Conservation (phyloP, 2,329 filamentous ascomycete species). For the Kalmusia sp. region DNA sequence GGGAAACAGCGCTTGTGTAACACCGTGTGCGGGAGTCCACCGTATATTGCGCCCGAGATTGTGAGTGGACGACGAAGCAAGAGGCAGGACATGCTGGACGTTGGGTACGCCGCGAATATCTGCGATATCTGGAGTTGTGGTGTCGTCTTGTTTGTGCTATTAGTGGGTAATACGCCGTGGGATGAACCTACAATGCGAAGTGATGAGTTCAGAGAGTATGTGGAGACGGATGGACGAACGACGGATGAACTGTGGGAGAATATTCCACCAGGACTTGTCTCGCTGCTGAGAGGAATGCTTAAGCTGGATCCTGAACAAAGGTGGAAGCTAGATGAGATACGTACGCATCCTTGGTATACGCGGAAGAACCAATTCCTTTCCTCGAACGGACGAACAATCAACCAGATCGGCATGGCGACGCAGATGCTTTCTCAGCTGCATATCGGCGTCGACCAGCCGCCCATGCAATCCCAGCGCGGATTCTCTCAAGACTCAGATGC, state of each 20-base stretch:
- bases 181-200: conserved; percentile 86
- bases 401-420: conserved; percentile 87
- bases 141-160: conserved; percentile 93
- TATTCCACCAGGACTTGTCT: conserved; percentile 76
- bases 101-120: conserved; percentile 76
- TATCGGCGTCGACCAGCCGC: conserved; percentile 81
- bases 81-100: conserved; percentile 57
- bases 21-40: conserved; percentile 93
- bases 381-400: conserved; percentile 74
- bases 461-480: conserved; percentile 58
- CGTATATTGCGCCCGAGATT: conserved; percentile 97
- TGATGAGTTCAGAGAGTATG: conserved; percentile 91
- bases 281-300: conserved; percentile 92
- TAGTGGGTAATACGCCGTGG: conserved; percentile 98
- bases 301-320: conserved; percentile 75
- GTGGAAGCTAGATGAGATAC: conserved; percentile 86
- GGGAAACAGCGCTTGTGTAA: conserved; percentile 81
- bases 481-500: conserved; percentile 55
- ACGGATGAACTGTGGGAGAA: conserved; percentile 85
- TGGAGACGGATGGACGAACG: conserved; percentile 78
- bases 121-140: conserved; percentile 98
- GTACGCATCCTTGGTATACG: conserved; percentile 94
- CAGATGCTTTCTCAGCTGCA: conserved; percentile 90
- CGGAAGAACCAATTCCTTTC: conserved; percentile 79
- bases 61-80: conserved; percentile 58